Evolutionary conservation across 2,329 filamentous ascomycete species (phyloP), one percentile per base, ranked within the genome.

Genomic region (Neonectria punicea): DNA sequence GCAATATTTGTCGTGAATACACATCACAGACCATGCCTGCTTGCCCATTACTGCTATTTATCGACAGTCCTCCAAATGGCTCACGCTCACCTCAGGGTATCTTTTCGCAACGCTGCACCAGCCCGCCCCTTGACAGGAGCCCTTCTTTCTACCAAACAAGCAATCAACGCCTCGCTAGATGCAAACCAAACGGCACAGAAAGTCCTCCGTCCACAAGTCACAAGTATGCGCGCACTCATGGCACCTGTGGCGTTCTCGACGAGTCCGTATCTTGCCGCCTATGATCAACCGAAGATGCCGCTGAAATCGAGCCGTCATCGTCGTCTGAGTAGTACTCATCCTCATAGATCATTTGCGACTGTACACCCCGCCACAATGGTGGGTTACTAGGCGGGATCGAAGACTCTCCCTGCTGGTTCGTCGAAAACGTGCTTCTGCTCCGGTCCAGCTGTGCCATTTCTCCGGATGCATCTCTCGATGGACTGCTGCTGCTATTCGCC

Each of bases 281-380:
- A 20, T 72, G 74, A 36, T 72, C 73, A 51, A 71, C 61, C 18
- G 77, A 79, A 6, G 74, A 74, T 54, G 73, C 71, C 34, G 74
- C 75, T 16, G 72, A 74, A 9, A 76, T 53, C 1, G 74, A 76
- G 8, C 70, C 75, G 22, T 75, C 75, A 34, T 76, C 77, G 10
- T 75, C 75, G 54, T 74, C 74, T n/a, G 72, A 72, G 49, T 78
- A 77, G 44, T 72, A 69, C 49, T 78, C 76, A 36, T 80, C 78
- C 22, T 80, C 77, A 54, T 78, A 77, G 30, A 67, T 65, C 58
- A 66, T 68, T 47, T 77, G 74, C 7, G 77, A 70, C 56, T 77
- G 72, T 5, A 83, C 79, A 11, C 81, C 81, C 2, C 80, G 80
- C 81, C 81, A 83, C n/a, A 83, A 71, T 2, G 81, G 81, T n/a